Evolutionary conservation across 495 filamentous ascomycete genomes (phyloP).

Genomic region (Evernia prunastri): DNA sequence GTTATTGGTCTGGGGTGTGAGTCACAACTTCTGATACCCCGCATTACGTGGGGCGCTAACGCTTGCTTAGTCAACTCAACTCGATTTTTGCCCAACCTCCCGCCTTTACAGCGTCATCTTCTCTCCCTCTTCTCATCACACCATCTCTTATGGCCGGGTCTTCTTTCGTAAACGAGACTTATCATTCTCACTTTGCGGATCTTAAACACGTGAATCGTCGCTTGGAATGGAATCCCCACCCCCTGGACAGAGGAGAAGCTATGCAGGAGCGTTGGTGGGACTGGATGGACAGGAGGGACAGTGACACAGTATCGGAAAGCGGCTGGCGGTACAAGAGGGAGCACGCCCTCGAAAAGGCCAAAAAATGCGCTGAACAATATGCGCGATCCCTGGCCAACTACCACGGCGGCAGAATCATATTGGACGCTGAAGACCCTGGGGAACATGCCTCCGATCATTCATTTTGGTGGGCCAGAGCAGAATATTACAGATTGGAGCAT

Average conservation of each 20-base stretch:
- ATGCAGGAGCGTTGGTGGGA: neutral
- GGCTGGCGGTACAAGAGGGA: neutral
- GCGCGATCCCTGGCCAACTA: neutral
- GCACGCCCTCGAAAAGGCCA: neutral
- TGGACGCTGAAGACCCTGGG: neutral
- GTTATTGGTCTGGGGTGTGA: neutral
- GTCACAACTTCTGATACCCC: neutral
- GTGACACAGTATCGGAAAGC: neutral
- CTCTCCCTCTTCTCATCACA: neutral
- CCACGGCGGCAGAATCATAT: constrained; percentile 1
- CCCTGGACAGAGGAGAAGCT: neutral
- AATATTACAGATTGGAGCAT: neutral
- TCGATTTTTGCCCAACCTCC: neutral
- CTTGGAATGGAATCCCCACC: neutral
- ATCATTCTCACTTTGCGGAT: neutral
- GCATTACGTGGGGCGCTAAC: neutral
- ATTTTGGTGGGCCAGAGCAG: neutral
- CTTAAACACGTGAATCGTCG: neutral
- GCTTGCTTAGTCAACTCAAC: neutral
- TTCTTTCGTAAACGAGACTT: neutral
- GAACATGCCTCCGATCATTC: neutral
- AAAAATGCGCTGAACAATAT: neutral
- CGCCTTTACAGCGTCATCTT: neutral
- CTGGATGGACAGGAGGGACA: neutral
- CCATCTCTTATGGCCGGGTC: neutral